phyloP scores from a whole-genome alignment of 2,329 filamentous ascomycete genomes.

The Fonsecaea pedrosoi region DNA sequence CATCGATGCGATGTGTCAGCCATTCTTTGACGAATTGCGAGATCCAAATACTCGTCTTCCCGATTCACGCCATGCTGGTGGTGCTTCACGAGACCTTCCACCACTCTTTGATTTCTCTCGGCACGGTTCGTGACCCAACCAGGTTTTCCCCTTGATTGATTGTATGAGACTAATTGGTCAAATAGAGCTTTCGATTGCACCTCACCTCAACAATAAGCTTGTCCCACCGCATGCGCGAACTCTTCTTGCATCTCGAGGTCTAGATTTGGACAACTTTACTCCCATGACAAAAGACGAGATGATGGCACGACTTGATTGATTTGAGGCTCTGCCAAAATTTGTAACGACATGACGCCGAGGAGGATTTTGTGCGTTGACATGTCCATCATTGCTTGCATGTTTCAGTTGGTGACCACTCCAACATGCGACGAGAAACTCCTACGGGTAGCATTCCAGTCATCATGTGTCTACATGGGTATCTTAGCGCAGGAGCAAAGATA shows the following conservation, averaged over 20 bases:
- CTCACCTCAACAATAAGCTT: constrained; percentile 83
- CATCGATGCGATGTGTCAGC: constrained; percentile 95
- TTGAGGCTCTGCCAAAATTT: constrained; percentile 42
- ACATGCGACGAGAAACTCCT: constrained; percentile 28
- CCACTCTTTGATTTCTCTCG: constrained; percentile 90
- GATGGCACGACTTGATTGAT: constrained; percentile 96
- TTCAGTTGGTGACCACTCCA: constrained; percentile 26
- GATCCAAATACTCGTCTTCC: constrained; percentile 90
- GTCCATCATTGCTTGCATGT: constrained; percentile 37
- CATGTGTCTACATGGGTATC: constrained; percentile 39
- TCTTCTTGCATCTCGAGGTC: constrained; percentile 73
- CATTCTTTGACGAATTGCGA: constrained; percentile 96
- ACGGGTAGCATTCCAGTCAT: constrained; percentile 43
- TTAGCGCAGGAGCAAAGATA: constrained; percentile 31
- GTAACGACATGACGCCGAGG: constrained; percentile 50
- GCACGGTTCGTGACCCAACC: constrained; percentile 71
- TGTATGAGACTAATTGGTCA: constrained; percentile 25
- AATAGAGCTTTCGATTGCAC: constrained; percentile 92
- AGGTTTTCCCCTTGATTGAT: constrained; percentile 12
- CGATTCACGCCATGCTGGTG: constrained; percentile 88
- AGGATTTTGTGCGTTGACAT: constrained; percentile 44
- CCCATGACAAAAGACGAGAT: constrained; percentile 93
- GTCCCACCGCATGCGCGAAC: constrained; percentile 83
- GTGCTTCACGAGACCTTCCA: constrained; percentile 80
- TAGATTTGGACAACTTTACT: constrained; percentile 93